A percentile compares a stretch with the other conserved stretches of the same genome.
Evolutionary conservation across 257 asterid species (phyloP).

Genomic region (Capsicum pubescens): DNA sequence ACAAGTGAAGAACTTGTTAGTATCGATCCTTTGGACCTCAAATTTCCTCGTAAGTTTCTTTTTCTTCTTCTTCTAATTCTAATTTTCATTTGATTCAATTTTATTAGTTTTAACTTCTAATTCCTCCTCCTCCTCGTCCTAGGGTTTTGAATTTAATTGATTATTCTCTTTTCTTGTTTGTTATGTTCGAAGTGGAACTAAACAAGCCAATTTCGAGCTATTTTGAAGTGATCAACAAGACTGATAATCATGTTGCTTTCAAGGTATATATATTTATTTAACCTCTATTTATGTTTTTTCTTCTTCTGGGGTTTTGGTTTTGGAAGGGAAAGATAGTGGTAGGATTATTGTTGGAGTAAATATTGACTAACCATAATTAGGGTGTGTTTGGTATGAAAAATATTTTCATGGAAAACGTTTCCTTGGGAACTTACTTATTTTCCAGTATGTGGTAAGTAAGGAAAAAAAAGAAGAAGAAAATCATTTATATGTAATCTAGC

Average conservation of each 20-base stretch:
- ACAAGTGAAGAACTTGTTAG: slow-evolving; percentile 21
- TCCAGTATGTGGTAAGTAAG: too few relatives aligned
- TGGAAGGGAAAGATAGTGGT: too few relatives aligned
- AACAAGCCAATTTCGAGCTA: slow-evolving; percentile 21
- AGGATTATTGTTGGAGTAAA: not conserved
- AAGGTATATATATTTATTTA: slow-evolving; percentile 20
- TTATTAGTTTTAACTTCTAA: not conserved
- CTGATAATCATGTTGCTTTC: slow-evolving; percentile 32
- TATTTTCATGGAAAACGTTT: too few relatives aligned
- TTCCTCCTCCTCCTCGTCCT: not conserved
- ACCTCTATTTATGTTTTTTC: not conserved
- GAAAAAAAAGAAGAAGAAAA: too few relatives aligned
- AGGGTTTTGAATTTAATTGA: not conserved
- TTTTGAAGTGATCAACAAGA: slow-evolving; percentile 28
- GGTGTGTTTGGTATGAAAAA: too few relatives aligned
- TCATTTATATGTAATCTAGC: too few relatives aligned
- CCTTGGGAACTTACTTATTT: too few relatives aligned
- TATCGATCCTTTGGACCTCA: slow-evolving; percentile 32
- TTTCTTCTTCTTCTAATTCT: not conserved
- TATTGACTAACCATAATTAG: not conserved
- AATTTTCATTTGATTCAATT: not conserved
- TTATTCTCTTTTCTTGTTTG: not conserved
- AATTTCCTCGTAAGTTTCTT: slow-evolving; percentile 29
- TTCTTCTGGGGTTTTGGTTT: not conserved
- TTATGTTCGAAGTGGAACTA: slow-evolving; percentile 24